Conservation (phyloP, 179 eudicot species). For the Camellia oleifera region DNA sequence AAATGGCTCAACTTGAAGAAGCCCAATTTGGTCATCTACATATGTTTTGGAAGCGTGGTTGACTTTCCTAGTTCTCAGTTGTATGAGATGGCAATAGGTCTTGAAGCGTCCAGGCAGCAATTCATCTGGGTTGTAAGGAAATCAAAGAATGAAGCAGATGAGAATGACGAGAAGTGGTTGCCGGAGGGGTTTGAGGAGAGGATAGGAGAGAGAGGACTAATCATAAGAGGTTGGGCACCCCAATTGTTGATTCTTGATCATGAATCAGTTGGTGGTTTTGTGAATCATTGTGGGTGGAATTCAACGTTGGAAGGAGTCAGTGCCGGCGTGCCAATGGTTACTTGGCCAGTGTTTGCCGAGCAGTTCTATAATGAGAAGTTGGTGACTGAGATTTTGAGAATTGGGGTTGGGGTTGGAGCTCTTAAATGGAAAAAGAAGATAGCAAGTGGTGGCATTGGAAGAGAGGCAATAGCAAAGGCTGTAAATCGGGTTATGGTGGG, state of each 20-base stretch:
- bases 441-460: conserved; percentile 14
- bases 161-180: conserved; percentile 25
- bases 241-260: conserved; percentile 55
- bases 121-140: conserved; percentile 52
- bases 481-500: conserved; percentile 39
- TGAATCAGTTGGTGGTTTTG: conserved; percentile 42
- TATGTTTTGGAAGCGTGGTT: conserved; percentile 50
- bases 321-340: conserved; percentile 54
- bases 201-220: conserved; percentile 32
- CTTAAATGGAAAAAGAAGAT: conserved; percentile 16
- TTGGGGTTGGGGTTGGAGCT: conserved; percentile 47
- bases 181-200: conserved; percentile 43
- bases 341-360: conserved; percentile 63
- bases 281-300: conserved; percentile 71
- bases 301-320: conserved; percentile 47
- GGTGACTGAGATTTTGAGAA: conserved; percentile 36
- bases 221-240: conserved; percentile 60
- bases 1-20: conserved; percentile 45
- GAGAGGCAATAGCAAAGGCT: conserved; percentile 33
- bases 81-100: conserved; percentile 47
- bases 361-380: conserved; percentile 58
- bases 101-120: conserved; percentile 33
- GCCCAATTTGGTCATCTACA: conserved; percentile 47
- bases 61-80: conserved; percentile 31
- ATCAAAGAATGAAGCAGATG: neutral